A percentile compares a stretch with the other conserved stretches of the same genome.
These are phyloP conservation scores for Colletotrichum liriopes DNA, from an alignment of 2,329 filamentous ascomycete genomes.

Conservation along the genomic window DNA sequence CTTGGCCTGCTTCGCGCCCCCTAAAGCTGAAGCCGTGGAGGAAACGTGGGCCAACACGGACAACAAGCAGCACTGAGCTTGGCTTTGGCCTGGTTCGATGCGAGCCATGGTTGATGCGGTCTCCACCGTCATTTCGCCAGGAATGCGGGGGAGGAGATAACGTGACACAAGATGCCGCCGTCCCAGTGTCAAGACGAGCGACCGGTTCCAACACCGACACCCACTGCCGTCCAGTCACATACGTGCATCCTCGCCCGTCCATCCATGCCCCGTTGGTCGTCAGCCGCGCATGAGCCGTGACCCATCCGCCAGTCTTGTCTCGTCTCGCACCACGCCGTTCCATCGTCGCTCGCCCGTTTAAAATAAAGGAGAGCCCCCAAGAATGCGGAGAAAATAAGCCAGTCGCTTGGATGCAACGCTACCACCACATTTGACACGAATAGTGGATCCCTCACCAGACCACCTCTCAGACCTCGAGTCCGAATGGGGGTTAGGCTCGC, in stretches of 20 bases:
- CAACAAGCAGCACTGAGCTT: slow-evolving; percentile 1
- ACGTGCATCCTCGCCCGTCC: neutral
- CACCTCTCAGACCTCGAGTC: slow-evolving; percentile 26
- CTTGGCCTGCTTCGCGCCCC: neutral
- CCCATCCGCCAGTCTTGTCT: slow-evolving; percentile 1
- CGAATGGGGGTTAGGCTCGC: slow-evolving; percentile 32
- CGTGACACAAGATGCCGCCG: slow-evolving; percentile 18
- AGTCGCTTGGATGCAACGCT: slow-evolving; percentile 24
- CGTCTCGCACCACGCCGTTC: slow-evolving; percentile 13
- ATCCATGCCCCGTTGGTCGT: slow-evolving; percentile 1
- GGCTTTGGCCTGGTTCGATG: slow-evolving; percentile 15
- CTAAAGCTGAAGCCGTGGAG: neutral
- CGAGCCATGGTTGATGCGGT: slow-evolving; percentile 10
- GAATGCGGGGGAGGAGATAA: slow-evolving; percentile 37
- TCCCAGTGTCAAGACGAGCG: neutral
- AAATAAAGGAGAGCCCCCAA: slow-evolving; percentile 9
- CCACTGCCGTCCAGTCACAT: neutral
- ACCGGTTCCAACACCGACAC: neutral
- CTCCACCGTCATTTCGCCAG: slow-evolving; percentile 26
- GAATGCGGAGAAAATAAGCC: slow-evolving; percentile 29
- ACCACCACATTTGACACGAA: slow-evolving; percentile 22
- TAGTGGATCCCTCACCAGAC: slow-evolving; percentile 36
- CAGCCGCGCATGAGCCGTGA: slow-evolving; percentile 25
- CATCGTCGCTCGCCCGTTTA: neutral
- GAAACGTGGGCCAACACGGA: neutral